These are phyloP conservation scores for Chlorophyllum brunneum DNA, from an alignment of 768 basidiomycete species.

Conservation along the genomic window DNA sequence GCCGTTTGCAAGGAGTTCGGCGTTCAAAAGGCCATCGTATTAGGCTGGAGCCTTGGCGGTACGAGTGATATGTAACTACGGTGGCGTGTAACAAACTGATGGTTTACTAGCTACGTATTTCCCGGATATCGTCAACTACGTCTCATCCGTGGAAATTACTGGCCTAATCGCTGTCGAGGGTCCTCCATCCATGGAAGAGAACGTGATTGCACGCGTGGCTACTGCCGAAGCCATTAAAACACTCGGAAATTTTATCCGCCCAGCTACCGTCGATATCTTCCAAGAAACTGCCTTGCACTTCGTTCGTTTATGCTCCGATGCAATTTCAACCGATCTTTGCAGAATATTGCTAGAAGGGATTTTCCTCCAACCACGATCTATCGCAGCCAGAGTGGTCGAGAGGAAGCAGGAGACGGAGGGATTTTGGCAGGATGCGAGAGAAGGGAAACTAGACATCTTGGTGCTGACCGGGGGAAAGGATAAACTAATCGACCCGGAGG, in stretches of 20 bases:
- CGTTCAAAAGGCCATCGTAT: conserved; percentile 25
- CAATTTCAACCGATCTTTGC: conserved; percentile 15
- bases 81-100: no score
- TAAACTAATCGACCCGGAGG: conserved; percentile 19
- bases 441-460: conserved; percentile 22
- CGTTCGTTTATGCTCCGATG: conserved; percentile 14
- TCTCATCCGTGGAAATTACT: conserved; percentile 22
- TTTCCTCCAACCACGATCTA: conserved; percentile 22
- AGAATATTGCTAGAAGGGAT: conserved; percentile 21
- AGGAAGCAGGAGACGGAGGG: conserved; percentile 22
- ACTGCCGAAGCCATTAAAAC: conserved; percentile 15
- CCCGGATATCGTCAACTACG: conserved; percentile 19
- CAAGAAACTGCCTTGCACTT: conserved; percentile 21
- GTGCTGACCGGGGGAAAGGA: conserved; percentile 24
- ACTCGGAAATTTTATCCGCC: conserved; percentile 19
- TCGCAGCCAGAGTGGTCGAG: conserved; percentile 18
- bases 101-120: not conserved
- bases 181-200: not conserved
- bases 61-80: no score
- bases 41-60: conserved; percentile 27
- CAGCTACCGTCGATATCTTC: conserved; percentile 20
- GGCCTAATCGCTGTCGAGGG: conserved; percentile 24
- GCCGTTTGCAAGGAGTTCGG: conserved; percentile 27
- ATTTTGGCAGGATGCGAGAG: conserved; percentile 22
- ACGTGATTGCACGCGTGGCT: no score